These are phyloP conservation scores for Alternaria alternata DNA, from an alignment of 2,329 filamentous ascomycete species.

Conservation along the genomic window DNA sequence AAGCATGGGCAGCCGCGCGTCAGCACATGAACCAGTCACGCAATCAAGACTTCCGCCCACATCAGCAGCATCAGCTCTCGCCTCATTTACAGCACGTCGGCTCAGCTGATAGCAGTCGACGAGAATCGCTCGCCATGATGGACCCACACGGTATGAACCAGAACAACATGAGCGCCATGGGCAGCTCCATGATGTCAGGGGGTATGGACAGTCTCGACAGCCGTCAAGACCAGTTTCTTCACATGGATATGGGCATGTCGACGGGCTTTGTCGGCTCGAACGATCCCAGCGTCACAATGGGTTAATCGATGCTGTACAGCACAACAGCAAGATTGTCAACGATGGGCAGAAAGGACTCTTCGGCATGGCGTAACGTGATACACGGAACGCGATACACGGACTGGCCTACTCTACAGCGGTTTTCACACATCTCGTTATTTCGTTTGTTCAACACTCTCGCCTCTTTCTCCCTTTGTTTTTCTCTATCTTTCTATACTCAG, in stretches of 20 bases:
- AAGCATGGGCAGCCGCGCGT: constrained; percentile 44
- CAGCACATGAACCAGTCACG: constrained; percentile 50
- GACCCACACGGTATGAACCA: constrained; percentile 38
- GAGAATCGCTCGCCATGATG: constrained; percentile 42
- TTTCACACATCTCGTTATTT: constrained; percentile 5
- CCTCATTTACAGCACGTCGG: constrained; percentile 39
- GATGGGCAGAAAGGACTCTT: constrained; percentile 7
- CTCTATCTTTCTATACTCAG: constrained; percentile 3
- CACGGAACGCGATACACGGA: constrained; percentile 10
- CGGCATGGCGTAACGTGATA: constrained; percentile 15
- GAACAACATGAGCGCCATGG: constrained; percentile 20
- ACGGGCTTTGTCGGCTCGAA: constrained; percentile 39
- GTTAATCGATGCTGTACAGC: constrained; percentile 11
- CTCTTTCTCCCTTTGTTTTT: not conserved
- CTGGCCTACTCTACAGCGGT: constrained; percentile 4
- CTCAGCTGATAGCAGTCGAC: constrained; percentile 42
- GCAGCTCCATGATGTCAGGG: constrained; percentile 30
- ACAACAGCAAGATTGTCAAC: constrained; percentile 8
- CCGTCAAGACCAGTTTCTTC: constrained; percentile 43
- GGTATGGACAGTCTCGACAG: constrained; percentile 47
- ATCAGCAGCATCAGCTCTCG: constrained; percentile 40
- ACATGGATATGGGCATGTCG: constrained; percentile 44
- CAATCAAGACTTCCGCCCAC: constrained; percentile 42
- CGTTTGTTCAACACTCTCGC: constrained; percentile 11
- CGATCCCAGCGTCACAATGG: constrained; percentile 31